phyloP scores from a whole-genome alignment of 495 filamentous ascomycete genomes.

The Massariosphaeria phaeospora region DNA sequence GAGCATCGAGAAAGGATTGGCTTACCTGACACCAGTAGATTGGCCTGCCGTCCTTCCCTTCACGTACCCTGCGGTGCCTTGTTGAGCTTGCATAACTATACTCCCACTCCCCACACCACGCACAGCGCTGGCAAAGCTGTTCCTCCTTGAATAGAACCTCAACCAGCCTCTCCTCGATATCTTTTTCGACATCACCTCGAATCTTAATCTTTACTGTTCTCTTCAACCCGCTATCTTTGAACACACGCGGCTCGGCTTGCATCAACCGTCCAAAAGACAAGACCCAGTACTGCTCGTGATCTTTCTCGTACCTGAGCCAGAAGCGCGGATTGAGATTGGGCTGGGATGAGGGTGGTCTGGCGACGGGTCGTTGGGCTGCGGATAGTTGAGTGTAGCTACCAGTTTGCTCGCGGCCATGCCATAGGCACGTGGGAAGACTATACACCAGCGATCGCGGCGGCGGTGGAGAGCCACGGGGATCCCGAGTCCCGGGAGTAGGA shows the following conservation, averaged over 20 bases:
- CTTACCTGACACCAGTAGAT: conserved; percentile 11
- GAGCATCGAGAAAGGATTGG: background rate
- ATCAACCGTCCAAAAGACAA: background rate
- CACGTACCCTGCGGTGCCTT: background rate
- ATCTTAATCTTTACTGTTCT: background rate
- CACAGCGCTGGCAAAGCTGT: conserved; percentile 4
- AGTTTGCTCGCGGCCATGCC: conserved; percentile 12
- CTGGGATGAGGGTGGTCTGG: conserved; percentile 1
- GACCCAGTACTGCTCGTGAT: background rate
- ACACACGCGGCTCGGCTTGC: background rate
- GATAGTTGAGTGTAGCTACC: background rate
- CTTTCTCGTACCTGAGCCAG: conserved; percentile 1
- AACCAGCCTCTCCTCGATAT: conserved; percentile 6
- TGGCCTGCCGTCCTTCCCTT: background rate
- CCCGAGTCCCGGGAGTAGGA: too few relatives aligned
- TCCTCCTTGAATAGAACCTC: conserved; percentile 11
- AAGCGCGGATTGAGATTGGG: conserved; percentile 8
- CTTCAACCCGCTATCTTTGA: conserved; percentile 4
- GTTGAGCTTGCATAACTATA: background rate
- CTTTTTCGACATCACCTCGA: background rate
- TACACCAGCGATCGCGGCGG: background rate
- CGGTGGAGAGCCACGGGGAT: background rate
- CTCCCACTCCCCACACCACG: conserved; percentile 4
- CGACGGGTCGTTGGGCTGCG: background rate
- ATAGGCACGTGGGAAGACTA: conserved; percentile 5